phyloP scores from a whole-genome alignment of 495 filamentous ascomycete genomes.

The Glarea lozoyensis region DNA sequence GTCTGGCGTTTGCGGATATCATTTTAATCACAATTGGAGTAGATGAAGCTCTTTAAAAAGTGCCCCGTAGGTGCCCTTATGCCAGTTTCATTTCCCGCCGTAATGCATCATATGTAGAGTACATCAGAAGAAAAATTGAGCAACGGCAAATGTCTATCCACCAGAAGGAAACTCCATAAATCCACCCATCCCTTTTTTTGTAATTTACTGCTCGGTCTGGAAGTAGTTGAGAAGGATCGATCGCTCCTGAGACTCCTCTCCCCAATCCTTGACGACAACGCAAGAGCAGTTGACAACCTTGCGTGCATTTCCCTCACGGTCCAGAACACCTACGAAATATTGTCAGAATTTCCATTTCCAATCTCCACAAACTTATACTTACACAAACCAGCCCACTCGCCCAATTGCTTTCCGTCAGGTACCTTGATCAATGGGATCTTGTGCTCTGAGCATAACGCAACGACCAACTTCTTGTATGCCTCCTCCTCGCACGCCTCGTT shows the following conservation, averaged over 20 bases:
- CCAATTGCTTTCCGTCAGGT: conserved; percentile 96
- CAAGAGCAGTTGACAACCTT: conserved; percentile 99
- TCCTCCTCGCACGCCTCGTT: conserved; percentile 99
- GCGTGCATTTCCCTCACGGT: conserved; percentile 97
- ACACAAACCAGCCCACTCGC: conserved; percentile 99
- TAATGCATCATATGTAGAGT: conserved; percentile 20
- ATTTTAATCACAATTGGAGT: not conserved
- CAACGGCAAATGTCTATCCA: conserved; percentile 19
- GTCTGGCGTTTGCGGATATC: conserved; percentile 8
- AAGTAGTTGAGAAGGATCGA: conserved; percentile 99
- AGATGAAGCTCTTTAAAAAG: not conserved
- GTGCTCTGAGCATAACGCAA: conserved; percentile 95
- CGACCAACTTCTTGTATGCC: conserved; percentile 99
- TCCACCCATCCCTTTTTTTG: conserved; percentile 8
- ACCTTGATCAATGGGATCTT: conserved; percentile 99
- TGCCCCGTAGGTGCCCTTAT: conserved; percentile 18
- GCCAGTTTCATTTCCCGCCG: conserved; percentile 19
- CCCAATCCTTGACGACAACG: conserved; percentile 98
- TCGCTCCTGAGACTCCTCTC: conserved; percentile 97
- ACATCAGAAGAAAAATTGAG: conserved; percentile 19
- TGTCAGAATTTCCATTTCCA: not conserved
- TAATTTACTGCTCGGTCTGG: conserved; percentile 64
- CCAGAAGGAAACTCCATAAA: conserved; percentile 16
- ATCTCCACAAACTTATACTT: conserved; percentile 34
- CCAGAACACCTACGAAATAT: conserved; percentile 67